Base-by-base conservation (phyloP, 2,329 filamentous ascomycete species). In the Cercospora canescens region DNA sequence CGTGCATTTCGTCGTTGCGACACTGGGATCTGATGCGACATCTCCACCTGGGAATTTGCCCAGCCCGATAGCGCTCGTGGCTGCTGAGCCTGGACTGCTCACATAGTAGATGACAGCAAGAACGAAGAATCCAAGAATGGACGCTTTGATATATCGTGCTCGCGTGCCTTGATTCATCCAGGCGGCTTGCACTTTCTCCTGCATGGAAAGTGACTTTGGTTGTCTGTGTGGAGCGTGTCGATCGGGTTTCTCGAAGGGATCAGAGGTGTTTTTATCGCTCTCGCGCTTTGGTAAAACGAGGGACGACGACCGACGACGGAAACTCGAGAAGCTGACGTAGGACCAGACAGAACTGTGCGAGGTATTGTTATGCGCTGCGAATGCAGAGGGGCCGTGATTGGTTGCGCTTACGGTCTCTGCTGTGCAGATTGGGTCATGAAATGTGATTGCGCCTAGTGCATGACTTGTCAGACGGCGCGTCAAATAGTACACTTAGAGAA, bases 1-100 rank as follows among this genome's bases (percentile, higher is more conserved):
- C 66, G 89, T 88, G 85, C 95, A 99, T 81, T 88, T 91, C 50
- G 87, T 84, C 70, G 91, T 89, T 71, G 87, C 87, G 74, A 89
- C 86, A 8, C 88, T 87, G 28, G 85, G 83, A 74, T 92, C 79
- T 6, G 78, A 78, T 34, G 82, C 79, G 12, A 80, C 79, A 72
- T 82, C 80, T 65, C 80, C 81, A 56, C 74, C 72, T 55, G 65
- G 76, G 66, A 70, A 76, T 54, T 70, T 72, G 63, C 70, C 72
- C 21, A 62, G 50, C 11, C 71, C 70, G 28, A 66, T 57, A 26
- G 65, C 59, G 34, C 39, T 65, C 8, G 62, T 45, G 59, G 67
- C 63, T 55, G 48, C 34, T 24, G 65, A 67, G 28, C 64, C 66
- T 9, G 62, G 26, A 2, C 85, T 84, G 35, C 85, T 78, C 74